Evolutionary conservation across 495 filamentous ascomycete species (phyloP), one percentile per base, ranked within the genome.

Genomic region (Penicillium cosmopolitanum): DNA sequence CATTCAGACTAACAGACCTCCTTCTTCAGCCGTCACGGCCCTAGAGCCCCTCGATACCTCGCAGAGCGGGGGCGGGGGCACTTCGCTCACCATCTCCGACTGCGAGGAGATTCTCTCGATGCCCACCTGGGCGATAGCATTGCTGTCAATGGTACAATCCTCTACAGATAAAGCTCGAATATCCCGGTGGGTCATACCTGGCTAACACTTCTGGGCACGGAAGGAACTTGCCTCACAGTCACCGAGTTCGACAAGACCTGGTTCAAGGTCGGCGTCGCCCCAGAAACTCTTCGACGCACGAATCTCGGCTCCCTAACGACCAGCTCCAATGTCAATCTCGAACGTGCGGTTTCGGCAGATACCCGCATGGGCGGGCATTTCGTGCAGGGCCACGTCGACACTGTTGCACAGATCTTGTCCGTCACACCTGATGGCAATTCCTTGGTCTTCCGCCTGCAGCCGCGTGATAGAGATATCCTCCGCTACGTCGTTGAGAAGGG

Each of bases 401-500:
- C 90, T 5, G 84, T 86, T 52, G 96, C 94, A 0, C 80, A 74
- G 15, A 91, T 99, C 63, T 59, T 87, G 6, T 75, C 80, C 25
- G 80, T 86, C 18, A 84, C 75, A 33, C 87, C 87, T 1, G 96
- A 99, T 75, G 91, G 92, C 44, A 96, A 98, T 73, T 89, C 93
- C 2, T 64, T 96, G 36, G 93, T 90, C 3, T 86, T 97, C 63
- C 82, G 94, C n/a, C 84, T 98, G 60, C 74, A 81, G 70, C 92
- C 94, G 8, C 78, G 82, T 25, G 86, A 90, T 36, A 76, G 62
- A 33, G 79, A 74, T 1, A 84, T 96, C 40, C 67, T 98, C 73
- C 77, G 85, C 50, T 97, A 96, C 68, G 81, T 99, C 19, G 93
- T 99, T 3, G 89, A 95, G 80, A 99, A 99, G 82, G 96, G 96